A percentile compares a stretch with the other conserved stretches of the same genome.
These are phyloP conservation scores for Eleusine coracana DNA, from an alignment of 176 grass and related monocot species.

Conservation along the genomic window DNA sequence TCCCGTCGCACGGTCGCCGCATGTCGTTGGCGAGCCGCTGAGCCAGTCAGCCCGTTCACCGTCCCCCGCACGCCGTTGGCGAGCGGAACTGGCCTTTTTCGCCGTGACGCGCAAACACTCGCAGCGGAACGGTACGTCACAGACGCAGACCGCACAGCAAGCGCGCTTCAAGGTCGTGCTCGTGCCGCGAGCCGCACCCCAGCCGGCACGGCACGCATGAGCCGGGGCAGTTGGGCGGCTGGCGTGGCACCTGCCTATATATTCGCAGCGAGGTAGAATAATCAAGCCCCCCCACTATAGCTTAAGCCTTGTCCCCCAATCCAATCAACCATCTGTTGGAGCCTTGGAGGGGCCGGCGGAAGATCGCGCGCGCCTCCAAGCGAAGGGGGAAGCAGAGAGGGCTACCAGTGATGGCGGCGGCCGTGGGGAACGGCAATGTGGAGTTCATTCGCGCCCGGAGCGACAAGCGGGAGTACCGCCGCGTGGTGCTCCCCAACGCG, in stretches of 20 bases:
- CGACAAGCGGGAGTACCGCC: slow-evolving; percentile 87
- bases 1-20: not conserved
- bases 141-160: not conserved
- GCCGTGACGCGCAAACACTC: not conserved
- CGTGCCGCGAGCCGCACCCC: not conserved
- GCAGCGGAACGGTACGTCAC: not conserved
- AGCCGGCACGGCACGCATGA: not conserved
- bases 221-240: not conserved
- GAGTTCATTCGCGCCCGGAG: slow-evolving; percentile 92
- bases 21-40: not conserved
- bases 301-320: slow-evolving; percentile 20
- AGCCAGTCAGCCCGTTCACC: no score
- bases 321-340: not conserved
- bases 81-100: not conserved
- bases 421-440: slow-evolving; percentile 46
- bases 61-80: not conserved
- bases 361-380: not conserved
- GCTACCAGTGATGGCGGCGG: not conserved
- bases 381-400: not conserved
- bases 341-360: not conserved
- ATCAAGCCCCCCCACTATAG: not conserved
- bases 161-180: not conserved
- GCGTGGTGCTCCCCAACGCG: slow-evolving; percentile 82
- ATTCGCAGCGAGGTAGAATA: not conserved
- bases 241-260: not conserved